Evolutionary conservation across 352 stramenopile species (phyloP).

Genomic region (Globisporangium megalacanthum): DNA sequence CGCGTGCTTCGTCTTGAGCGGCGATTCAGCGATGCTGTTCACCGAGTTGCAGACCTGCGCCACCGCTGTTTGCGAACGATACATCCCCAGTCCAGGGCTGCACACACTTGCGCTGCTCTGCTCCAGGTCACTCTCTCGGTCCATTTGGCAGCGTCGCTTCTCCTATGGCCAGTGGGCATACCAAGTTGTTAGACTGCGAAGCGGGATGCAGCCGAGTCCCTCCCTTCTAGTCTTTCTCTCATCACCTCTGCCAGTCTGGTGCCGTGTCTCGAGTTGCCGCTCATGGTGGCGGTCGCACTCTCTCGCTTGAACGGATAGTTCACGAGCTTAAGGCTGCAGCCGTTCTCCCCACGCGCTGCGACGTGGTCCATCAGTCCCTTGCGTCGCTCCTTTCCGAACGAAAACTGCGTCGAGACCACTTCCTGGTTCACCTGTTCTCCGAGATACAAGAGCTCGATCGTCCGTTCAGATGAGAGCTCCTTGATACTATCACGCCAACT

Average conservation of each 20-base stretch:
- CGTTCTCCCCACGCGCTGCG: slow-evolving; percentile 11
- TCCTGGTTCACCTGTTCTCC: slow-evolving; percentile 34
- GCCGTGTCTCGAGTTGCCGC: too few relatives aligned
- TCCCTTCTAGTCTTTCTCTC: too few relatives aligned
- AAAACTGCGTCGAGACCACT: slow-evolving; percentile 33
- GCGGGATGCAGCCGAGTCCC: too few relatives aligned
- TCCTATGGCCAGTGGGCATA: not conserved
- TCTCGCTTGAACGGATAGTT: not conserved
- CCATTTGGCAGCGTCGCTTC: not conserved
- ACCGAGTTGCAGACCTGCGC: slow-evolving; percentile 5
- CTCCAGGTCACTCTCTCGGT: not conserved
- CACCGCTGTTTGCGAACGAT: slow-evolving; percentile 17
- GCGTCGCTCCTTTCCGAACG: slow-evolving; percentile 40
- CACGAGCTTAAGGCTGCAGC: slow-evolving; percentile 15
- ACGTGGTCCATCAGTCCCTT: slow-evolving; percentile 39
- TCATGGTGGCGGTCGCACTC: not conserved
- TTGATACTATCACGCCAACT: not conserved
- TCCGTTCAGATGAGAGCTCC: not conserved
- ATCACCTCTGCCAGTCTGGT: too few relatives aligned
- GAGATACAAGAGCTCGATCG: not conserved
- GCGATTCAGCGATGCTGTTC: slow-evolving; percentile 15
- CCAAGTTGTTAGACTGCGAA: too few relatives aligned
- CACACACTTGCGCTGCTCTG: slow-evolving; percentile 4
- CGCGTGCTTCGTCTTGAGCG: slow-evolving; percentile 28
- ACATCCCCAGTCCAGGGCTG: slow-evolving; percentile 12